A percentile compares a stretch with the other conserved stretches of the same genome.
phyloP scores from a whole-genome alignment of 2,329 filamentous ascomycete genomes.

The Aureobasidium musti region DNA sequence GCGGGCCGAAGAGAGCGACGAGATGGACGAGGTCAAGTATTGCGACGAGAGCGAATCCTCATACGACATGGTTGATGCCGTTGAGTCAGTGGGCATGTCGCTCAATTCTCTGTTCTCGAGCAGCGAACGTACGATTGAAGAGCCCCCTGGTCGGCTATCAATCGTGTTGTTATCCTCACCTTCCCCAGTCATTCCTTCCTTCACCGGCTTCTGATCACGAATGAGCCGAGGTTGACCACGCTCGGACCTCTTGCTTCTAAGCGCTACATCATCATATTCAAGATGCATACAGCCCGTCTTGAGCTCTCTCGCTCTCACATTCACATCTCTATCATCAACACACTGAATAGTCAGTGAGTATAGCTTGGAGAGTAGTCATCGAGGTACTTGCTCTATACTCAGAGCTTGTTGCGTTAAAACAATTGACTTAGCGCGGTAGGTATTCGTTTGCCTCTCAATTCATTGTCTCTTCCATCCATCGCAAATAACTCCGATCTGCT shows the following conservation, averaged over 20 bases:
- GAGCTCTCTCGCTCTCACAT: not conserved
- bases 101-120: not conserved
- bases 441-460: constrained; percentile 27
- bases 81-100: constrained; percentile 39
- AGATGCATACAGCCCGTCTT: not conserved
- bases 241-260: not conserved
- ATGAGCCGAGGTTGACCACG: constrained; percentile 16
- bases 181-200: constrained; percentile 6
- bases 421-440: constrained; percentile 26
- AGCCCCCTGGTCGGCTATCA: constrained; percentile 18
- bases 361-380: not conserved
- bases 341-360: not conserved
- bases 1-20: constrained; percentile 67
- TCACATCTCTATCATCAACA: not conserved
- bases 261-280: not conserved
- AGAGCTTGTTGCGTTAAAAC: constrained; percentile 13
- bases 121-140: not conserved
- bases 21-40: constrained; percentile 66
- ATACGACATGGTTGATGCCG: constrained; percentile 45
- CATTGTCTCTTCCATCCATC: constrained; percentile 12
- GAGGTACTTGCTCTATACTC: constrained; percentile 15
- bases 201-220: constrained; percentile 11
- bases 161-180: constrained; percentile 11
- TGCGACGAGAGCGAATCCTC: constrained; percentile 57
- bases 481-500: constrained; percentile 22